Conservation (phyloP, 1,284 basidiomycete species). For the Nidula niveotomentosa region DNA sequence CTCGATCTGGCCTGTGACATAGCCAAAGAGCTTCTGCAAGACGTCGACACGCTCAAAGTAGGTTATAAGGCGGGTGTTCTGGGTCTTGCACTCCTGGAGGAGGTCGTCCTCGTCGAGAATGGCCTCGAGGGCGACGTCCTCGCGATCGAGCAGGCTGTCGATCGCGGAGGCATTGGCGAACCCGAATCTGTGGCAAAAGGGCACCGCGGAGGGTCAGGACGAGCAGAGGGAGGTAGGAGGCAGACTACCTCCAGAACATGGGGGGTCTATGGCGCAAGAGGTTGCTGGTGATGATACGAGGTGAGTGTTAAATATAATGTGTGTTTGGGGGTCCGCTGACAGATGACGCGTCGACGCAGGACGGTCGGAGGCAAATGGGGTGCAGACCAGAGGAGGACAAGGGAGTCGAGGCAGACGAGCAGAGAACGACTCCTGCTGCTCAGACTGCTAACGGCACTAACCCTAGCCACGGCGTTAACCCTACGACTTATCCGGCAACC, state of each 20-base stretch:
- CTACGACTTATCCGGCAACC: background rate
- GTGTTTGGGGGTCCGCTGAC: no score
- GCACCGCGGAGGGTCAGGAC: constrained; percentile 10
- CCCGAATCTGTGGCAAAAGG: constrained; percentile 64
- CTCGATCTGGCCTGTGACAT: constrained; percentile 86
- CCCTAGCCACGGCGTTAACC: no score
- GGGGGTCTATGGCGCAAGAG: constrained; percentile 9
- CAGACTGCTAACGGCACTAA: background rate
- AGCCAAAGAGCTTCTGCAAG: constrained; percentile 76
- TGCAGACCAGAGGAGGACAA: background rate
- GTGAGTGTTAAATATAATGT: no score
- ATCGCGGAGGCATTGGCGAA: constrained; percentile 83
- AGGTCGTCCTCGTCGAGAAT: constrained; percentile 95
- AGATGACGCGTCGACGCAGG: no score
- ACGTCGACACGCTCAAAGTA: constrained; percentile 84
- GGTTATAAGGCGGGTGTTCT: constrained; percentile 86
- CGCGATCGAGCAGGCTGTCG: constrained; percentile 82
- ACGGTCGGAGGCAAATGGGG: no score
- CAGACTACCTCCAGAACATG: constrained; percentile 46
- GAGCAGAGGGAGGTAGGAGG: constrained; percentile 16
- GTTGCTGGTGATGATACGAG: no score
- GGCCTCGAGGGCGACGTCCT: constrained; percentile 84
- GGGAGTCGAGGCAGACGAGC: background rate
- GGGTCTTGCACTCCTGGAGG: constrained; percentile 93
- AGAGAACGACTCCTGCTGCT: background rate